Percentiles rank a stretch among this genome's conserved stretches.
Evolutionary conservation across 345 rosid genomes (phyloP).

Genomic region (Lepidium africanum): DNA sequence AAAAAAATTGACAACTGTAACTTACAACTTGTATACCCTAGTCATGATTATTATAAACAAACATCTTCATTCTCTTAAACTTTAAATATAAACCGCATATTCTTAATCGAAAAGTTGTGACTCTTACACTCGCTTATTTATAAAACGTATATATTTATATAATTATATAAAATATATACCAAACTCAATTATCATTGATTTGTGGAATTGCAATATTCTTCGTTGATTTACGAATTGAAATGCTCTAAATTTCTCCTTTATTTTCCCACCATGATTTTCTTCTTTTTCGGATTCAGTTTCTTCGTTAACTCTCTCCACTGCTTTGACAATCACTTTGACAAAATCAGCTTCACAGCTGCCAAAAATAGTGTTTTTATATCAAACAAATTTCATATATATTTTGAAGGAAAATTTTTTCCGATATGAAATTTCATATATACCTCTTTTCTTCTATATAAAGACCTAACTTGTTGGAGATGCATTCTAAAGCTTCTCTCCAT

Average conservation of each 20-base stretch:
- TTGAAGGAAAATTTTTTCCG: background rate
- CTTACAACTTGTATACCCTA: too few relatives aligned
- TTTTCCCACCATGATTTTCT: background rate
- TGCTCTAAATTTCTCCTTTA: background rate
- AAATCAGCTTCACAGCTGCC: constrained; percentile 20
- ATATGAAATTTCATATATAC: background rate
- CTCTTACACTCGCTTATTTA: too few relatives aligned
- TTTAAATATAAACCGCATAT: too few relatives aligned
- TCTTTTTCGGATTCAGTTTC: background rate
- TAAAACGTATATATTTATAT: too few relatives aligned
- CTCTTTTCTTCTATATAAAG: background rate
- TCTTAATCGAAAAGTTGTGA: too few relatives aligned
- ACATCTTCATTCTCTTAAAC: too few relatives aligned
- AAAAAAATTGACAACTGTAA: too few relatives aligned
- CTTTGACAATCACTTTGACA: background rate
- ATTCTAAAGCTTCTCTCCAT: background rate
- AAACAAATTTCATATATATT: background rate
- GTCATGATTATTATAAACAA: too few relatives aligned
- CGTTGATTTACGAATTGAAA: too few relatives aligned
- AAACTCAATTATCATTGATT: too few relatives aligned
- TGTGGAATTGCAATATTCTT: too few relatives aligned
- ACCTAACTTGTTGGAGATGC: background rate
- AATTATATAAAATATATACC: too few relatives aligned
- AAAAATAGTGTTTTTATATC: background rate
- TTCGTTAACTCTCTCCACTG: background rate